Base-by-base conservation (phyloP, 768 basidiomycete genomes). In the Mycena latifolia region DNA sequence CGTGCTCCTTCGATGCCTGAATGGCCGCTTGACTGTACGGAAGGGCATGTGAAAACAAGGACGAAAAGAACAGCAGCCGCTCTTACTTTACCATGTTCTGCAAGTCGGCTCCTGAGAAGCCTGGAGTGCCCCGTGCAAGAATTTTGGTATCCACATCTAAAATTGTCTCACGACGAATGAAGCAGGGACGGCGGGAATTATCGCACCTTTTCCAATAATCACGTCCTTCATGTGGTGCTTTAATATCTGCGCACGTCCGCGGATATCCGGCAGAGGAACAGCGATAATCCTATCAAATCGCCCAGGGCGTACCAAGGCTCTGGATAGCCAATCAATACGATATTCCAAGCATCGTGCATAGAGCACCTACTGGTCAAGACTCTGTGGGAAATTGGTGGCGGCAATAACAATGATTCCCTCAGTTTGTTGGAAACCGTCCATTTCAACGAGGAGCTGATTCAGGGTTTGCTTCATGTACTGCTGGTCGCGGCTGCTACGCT, bases 311-410 rank as follows among this genome's bases (percentile, higher is more conserved):
- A 97, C 91, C 66, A 99, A 88, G 17, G 98, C 98, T 68, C 95
- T 96, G 69, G 55, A 53, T 46, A 20, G 31, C 29, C 58, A 58
- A 50, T 61, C 35, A 55, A 61, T 48, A 37, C 48, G 37, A 69
- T 43, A 43, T 20, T 55, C 11, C 39, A 55, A 43, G 15, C 45
- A 67, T 24, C 24, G 65, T 15, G 31, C 61, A 31, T 45, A 7
- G 25, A 39, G 39, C 50, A 84, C 90, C 75, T 67, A 94, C 93
- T 88, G 90, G 76, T 99, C 98, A 66, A 99, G 83, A 57, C 91
- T 91, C 74, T 98, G 89, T 1, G 97, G 97, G 78, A 99, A 98
- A 78, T 99, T 99, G 55, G 98, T 99, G n/a, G 92, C 94, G 33
- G 93, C 96, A 63, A 98, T 94, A 66, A 98, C 93, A 64, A 99